Evolutionary conservation across 2,329 filamentous ascomycete species (phyloP).

Genomic region (Exophiala viscosa): DNA sequence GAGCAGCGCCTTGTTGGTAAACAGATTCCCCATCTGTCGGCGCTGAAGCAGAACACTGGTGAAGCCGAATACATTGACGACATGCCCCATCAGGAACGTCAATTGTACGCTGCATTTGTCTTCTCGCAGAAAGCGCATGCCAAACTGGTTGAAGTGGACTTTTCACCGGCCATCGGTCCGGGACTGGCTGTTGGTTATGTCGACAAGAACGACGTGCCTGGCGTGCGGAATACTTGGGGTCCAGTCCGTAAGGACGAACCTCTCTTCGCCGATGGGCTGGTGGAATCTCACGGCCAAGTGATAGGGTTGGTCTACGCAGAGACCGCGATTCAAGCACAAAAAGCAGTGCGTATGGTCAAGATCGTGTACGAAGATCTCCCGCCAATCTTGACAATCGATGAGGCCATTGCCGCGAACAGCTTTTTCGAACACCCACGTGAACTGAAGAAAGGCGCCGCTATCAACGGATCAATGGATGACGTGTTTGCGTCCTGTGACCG

Average conservation of each 20-base stretch:
- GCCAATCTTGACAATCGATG: conserved; percentile 87
- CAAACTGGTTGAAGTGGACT: conserved; percentile 68
- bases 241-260: conserved; percentile 75
- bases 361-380: conserved; percentile 92
- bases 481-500: conserved; percentile 77
- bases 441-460: conserved; percentile 73
- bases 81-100: conserved; percentile 79
- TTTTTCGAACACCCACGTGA: conserved; percentile 78
- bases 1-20: conserved; percentile 79
- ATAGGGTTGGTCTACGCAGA: conserved; percentile 87
- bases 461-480: conserved; percentile 49
- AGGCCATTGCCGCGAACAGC: conserved; percentile 85
- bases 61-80: conserved; percentile 97
- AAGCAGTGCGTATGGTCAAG: conserved; percentile 76
- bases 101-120: conserved; percentile 82
- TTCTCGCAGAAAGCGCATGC: conserved; percentile 86
- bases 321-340: conserved; percentile 70
- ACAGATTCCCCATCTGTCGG: conserved; percentile 78
- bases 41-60: conserved; percentile 87
- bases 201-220: conserved; percentile 77
- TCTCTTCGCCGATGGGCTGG: conserved; percentile 88
- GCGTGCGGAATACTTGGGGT: conserved; percentile 82
- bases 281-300: conserved; percentile 86
- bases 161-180: conserved; percentile 70
- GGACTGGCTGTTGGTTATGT: conserved; percentile 82